Evolutionary conservation across 768 basidiomycete species (phyloP), one percentile per base, ranked within the genome.

Genomic region (Kwoniella sp.): DNA sequence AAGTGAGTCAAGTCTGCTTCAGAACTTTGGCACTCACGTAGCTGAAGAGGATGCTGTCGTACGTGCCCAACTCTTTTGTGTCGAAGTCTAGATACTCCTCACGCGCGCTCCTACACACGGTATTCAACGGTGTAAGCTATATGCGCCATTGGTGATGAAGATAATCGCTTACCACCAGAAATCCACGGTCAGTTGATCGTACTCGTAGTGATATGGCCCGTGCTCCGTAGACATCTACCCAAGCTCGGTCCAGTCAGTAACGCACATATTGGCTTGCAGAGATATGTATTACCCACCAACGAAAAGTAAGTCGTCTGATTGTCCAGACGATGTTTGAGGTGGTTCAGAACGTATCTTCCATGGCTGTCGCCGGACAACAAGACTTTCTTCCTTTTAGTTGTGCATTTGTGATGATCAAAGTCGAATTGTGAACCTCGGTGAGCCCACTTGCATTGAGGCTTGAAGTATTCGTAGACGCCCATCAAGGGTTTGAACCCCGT

Each of bases 291-390:
- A 47, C 33, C 58, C 55, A 49, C 48, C 21, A 50, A 29, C 15
- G 63, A 47, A 21, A 57, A 64, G 15, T 44, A 48, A 2, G 48
- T 46, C 1, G 44, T 57, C 21, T 64, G 63, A 7, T 54, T 54
- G n/a, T 56, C 63, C 30, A 64, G 55, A 17, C 63, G 46, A 33
- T 64, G 52, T 47, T 53, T 47, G 49, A 56, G 56, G 26, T 52
- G 33, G 30, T 47, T 33, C 49, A 64, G 6, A 13, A 55, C 56
- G 27, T 58, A 64, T 19, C 63, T 24, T 29, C 48, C 49, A 53
- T 64, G 63, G 25, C 55, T 58, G 46, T 64, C 63, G 3, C 63
- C 63, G 0, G 48, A 25, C 25, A 64, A 64, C 56, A 64, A 26
- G 9, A 64, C 63, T 17, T 64, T 64, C 50, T 52, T 49, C 63